Evolutionary conservation across 768 basidiomycete genomes (phyloP), one percentile per base, ranked within the genome.

Genomic region (Leccinum uliginosum): DNA sequence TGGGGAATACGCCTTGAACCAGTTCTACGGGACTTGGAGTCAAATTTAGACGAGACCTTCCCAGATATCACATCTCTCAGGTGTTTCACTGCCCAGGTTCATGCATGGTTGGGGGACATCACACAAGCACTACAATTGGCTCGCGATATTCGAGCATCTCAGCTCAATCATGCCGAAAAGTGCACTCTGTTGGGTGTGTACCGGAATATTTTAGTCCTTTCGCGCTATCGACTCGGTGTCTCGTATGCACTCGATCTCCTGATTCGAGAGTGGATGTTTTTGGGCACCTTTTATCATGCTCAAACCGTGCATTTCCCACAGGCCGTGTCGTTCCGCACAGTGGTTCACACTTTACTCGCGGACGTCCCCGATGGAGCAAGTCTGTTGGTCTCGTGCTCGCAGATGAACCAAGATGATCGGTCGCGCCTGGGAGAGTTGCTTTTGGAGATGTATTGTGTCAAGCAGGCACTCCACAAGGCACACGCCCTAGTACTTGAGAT

Each of bases 401-500:
- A 63, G 2, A 70, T 66, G 71, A 54, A 68, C 32, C 52, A 57
- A 50, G 61, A 66, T 15, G 70, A 66, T 19, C 70, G 72, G 53
- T 58, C 60, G 48, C 57, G 56, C 21, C 64, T 76, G 14, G 77
- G 76, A 10, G 64, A 74, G 48, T 63, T 82, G 50, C 69, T 84
- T 38, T 68, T 83, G 30, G 70, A 76, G 50, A 68, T 72, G 1
- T 73, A 78, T 38, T 75, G 75, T 49, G 40, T 65, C 32, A 58
- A 65, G 21, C 60, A 67, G 4, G 53, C 73, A 17, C 66, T 73
- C 27, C 62, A 72, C 14, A 74, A 76, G 38, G 80, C 77, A 1
- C 65, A 73, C 26, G 70, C 73, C 1, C 67, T 83, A n/a, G 62
- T 76, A 14, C 60, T 74, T 21, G 72, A 75, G 54, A 72, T 84